phyloP scores from a whole-genome alignment of 768 basidiomycete genomes.

The Mrakia blollopis region DNA sequence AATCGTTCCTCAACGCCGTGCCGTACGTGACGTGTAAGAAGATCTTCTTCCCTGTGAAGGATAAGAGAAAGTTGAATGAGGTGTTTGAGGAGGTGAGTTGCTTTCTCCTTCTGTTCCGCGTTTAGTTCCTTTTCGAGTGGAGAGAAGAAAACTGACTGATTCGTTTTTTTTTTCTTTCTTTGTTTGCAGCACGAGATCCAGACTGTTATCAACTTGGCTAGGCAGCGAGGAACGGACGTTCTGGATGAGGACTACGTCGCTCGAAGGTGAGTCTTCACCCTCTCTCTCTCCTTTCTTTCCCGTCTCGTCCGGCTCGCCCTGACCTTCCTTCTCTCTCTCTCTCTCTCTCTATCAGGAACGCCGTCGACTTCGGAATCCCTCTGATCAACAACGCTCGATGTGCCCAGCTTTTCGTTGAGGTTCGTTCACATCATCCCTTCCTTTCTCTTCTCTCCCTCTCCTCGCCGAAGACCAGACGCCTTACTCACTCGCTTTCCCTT shows the following conservation, averaged over 20 bases:
- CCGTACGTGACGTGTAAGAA: conserved; percentile 53
- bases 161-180: neutral
- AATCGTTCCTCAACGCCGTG: conserved; percentile 38
- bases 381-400: conserved; percentile 83
- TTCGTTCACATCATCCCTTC: neutral
- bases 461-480: neutral
- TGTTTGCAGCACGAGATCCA: conserved; percentile 88
- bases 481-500: too few relatives aligned
- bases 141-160: neutral
- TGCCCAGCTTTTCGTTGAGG: conserved; percentile 56
- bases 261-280: conserved; percentile 49
- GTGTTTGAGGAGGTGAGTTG: conserved; percentile 52
- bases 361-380: conserved; percentile 91
- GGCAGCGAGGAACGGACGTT: conserved; percentile 65
- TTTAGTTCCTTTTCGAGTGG: neutral
- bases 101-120: neutral
- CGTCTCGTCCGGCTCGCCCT: neutral
- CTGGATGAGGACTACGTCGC: conserved; percentile 96
- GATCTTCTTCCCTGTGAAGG: conserved; percentile 93
- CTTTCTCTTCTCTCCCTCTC: neutral
- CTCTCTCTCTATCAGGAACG: conserved; percentile 57
- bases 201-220: conserved; percentile 87
- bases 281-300: conserved; percentile 1
- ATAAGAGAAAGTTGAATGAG: conserved; percentile 89
- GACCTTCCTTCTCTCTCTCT: conserved; percentile 1